Base-by-base conservation (phyloP, 495 filamentous ascomycete genomes). In the Jackrogersella minutella region DNA sequence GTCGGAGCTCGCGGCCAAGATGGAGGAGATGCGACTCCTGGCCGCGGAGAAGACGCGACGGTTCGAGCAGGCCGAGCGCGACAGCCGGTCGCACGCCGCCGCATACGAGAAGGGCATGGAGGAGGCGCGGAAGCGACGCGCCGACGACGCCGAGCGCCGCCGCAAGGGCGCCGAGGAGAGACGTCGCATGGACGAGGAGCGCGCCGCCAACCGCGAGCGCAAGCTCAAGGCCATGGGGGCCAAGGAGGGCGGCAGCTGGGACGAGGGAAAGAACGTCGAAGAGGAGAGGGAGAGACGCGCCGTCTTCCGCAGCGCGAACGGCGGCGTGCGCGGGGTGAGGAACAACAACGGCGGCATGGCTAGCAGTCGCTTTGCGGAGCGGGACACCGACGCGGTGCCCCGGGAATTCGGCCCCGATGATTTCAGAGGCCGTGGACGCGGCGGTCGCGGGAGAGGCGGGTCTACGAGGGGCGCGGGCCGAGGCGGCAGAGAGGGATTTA, bases 81-180 rank as follows among this genome's bases (percentile, higher is more conserved):
- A 86, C 70, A 81, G 79, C 63, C 72, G 67, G 22, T 80, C 78
- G 56, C 82, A 84, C 51, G 82, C 82, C 22, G 74, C 76, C 28
- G 81, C 81, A n/a, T 77, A 81, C 51, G 81, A 79, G 44, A 76
- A 79, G 54, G 78, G 79, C 5, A 80, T 84, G 76, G 82, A 84
- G 50, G 80, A 82, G 53, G 80, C 80, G 44, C 76, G 79, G 17
- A 74, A 70, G 47, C 80, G 83, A 7, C 73, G 74, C 24, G 76
- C 76, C 0, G 81, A 82, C 28, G 80, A 81, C 10, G 79, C 76
- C 8, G 70, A 73, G 41, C 70, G 73, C 22, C 71, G 77, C 2
- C 70, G 66, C 8, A 68, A 63, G 1, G 77, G 74, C 21, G 80
- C 83, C 3, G 80, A 79, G 49, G 79, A 80, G 41, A 64, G 73